Evolutionary conservation across 192 early-diverging fungal species (phyloP).

Genomic region (Coemansia sp.): DNA sequence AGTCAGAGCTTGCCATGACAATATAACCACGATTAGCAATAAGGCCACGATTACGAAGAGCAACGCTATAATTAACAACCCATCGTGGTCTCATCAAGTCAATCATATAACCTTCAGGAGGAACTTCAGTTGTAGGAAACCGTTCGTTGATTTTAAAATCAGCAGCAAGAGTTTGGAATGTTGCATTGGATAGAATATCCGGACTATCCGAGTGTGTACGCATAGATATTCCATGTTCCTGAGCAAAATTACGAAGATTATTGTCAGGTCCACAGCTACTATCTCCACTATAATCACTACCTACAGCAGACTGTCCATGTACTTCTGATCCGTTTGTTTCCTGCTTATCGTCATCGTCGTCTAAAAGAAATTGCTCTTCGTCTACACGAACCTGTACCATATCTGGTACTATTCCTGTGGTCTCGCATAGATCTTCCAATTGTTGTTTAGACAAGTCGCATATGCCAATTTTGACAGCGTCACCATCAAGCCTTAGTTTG

Average conservation of each 20-base stretch:
- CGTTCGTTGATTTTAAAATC: conserved; percentile 52
- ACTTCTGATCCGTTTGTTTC: not conserved
- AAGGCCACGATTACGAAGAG: conserved; percentile 35
- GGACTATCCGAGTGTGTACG: conserved; percentile 39
- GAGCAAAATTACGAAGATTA: conserved; percentile 25
- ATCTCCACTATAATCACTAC: not conserved
- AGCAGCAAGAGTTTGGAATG: conserved; percentile 41
- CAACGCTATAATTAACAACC: conserved; percentile 49
- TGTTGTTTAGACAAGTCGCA: conserved; percentile 34
- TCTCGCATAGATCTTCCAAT: conserved; percentile 30
- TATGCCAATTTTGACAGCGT: conserved; percentile 37
- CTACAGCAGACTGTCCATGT: too few species aligned
- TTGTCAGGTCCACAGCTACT: conserved; percentile 2
- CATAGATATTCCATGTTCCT: conserved; percentile 21
- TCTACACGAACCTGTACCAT: conserved; percentile 45
- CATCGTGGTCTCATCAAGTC: conserved; percentile 53
- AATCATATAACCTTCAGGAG: conserved; percentile 44
- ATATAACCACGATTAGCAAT: conserved; percentile 53
- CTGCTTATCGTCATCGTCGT: not conserved
- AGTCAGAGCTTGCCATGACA: conserved; percentile 55
- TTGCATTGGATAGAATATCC: conserved; percentile 32
- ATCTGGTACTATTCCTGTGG: conserved; percentile 24
- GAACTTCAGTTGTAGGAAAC: conserved; percentile 52
- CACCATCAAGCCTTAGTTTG: conserved; percentile 23
- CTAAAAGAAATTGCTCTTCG: conserved; percentile 1